Percentiles rank a stretch among this genome's conserved stretches.
phyloP scores from a whole-genome alignment of 164 flowering plant species.

The Macadamia integrifolia region DNA sequence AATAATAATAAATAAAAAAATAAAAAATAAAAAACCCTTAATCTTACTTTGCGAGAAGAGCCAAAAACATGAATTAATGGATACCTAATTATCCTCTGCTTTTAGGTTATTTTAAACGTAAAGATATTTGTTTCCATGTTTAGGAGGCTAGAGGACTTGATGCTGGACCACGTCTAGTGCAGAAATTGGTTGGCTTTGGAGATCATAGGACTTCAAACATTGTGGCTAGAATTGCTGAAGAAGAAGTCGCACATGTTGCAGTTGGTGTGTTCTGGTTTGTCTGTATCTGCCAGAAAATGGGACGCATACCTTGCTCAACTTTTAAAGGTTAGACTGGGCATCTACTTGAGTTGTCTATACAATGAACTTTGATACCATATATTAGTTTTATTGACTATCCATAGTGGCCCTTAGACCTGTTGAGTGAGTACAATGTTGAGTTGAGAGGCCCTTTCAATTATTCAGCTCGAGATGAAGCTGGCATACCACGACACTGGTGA shows the following conservation, averaged over 20 bases:
- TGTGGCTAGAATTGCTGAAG: slow-evolving; percentile 82
- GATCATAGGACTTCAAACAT: slow-evolving; percentile 68
- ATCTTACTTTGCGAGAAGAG: background rate
- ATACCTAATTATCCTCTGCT: background rate
- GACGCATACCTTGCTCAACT: slow-evolving; percentile 56
- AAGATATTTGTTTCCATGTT: background rate
- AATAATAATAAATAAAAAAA: background rate
- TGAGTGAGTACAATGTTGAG: slow-evolving; percentile 72
- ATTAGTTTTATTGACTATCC: background rate
- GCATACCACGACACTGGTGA: slow-evolving; percentile 90
- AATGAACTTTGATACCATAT: background rate
- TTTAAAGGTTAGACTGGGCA: slow-evolving; percentile 52
- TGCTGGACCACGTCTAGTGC: slow-evolving; percentile 92
- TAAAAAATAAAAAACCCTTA: too few species aligned
- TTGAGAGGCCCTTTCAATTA: slow-evolving; percentile 92
- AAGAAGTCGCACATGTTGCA: slow-evolving; percentile 96
- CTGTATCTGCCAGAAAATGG: slow-evolving; percentile 69
- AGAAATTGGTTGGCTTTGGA: slow-evolving; percentile 84
- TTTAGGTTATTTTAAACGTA: background rate
- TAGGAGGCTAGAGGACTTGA: slow-evolving; percentile 99
- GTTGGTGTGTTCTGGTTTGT: slow-evolving; percentile 89
- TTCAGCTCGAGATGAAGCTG: slow-evolving; percentile 87
- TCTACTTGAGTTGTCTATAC: background rate
- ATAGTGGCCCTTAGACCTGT: slow-evolving; percentile 41
- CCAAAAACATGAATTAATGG: background rate